These are phyloP conservation scores for Phaffia australis DNA, from an alignment of 768 basidiomycete genomes.

Conservation along the genomic window DNA sequence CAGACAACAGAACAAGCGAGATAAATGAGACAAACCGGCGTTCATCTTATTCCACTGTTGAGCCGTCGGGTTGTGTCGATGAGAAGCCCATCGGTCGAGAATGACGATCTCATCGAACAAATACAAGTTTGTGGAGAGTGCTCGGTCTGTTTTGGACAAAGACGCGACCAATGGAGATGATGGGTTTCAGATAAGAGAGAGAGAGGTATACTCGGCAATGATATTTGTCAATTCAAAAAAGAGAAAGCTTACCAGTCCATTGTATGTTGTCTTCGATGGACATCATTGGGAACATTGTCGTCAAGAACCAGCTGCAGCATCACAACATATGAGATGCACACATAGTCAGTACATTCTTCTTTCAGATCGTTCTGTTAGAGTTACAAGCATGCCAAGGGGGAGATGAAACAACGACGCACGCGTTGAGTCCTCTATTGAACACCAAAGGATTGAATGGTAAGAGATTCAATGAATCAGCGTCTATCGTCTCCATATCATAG, in stretches of 20 bases:
- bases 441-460: neutral
- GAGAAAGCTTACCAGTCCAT: constrained; percentile 22
- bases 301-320: constrained; percentile 22
- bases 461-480: neutral
- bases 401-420: neutral
- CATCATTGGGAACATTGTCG: constrained; percentile 26
- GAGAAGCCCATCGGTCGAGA: constrained; percentile 26
- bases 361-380: neutral
- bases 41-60: constrained; percentile 26
- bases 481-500: neutral
- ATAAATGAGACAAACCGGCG: constrained; percentile 5
- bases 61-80: constrained; percentile 24
- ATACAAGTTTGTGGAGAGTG: constrained; percentile 21
- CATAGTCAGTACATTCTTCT: too few relatives aligned
- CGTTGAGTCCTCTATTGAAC: constrained; percentile 15
- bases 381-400: too few relatives aligned
- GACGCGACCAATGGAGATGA: neutral
- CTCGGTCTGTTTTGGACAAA: constrained; percentile 10
- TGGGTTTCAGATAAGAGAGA: neutral
- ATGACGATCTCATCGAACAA: constrained; percentile 25
- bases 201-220: neutral
- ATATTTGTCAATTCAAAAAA: neutral
- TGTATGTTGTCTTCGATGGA: constrained; percentile 24
- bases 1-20: neutral
- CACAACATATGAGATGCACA: too few relatives aligned